Evolutionary conservation across 257 asterid species (phyloP).

Genomic region (Jaltomata sinuosa): DNA sequence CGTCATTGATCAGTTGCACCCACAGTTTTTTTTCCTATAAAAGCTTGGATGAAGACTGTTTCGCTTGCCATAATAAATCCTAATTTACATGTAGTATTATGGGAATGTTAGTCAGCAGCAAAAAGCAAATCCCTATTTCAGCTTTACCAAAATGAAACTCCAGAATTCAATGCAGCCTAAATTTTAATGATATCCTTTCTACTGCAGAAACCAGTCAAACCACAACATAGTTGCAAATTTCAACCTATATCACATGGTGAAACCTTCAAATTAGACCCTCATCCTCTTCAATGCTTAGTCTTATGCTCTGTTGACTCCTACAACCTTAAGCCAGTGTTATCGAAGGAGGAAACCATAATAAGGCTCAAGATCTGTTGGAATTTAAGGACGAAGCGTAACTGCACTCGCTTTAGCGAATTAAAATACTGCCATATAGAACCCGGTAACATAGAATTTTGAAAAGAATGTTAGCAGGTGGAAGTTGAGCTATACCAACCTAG

Average conservation of each 20-base stretch:
- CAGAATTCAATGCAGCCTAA: neutral
- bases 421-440: neutral
- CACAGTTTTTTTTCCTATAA: neutral
- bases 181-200: neutral
- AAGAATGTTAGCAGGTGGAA: neutral
- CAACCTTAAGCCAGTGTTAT: neutral
- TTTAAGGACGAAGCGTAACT: neutral
- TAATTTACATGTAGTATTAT: neutral
- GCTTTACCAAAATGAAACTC: neutral
- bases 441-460: neutral
- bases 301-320: neutral
- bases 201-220: neutral
- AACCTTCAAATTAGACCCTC: neutral
- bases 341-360: neutral
- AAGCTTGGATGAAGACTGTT: neutral
- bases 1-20: neutral
- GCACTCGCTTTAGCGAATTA: neutral
- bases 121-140: neutral
- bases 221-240: neutral
- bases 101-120: neutral
- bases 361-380: neutral
- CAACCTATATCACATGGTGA: neutral
- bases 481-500: neutral
- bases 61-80: neutral
- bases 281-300: neutral